Evolutionary conservation across 2,329 filamentous ascomycete genomes (phyloP).

Genomic region (Leptographium galeiforme): DNA sequence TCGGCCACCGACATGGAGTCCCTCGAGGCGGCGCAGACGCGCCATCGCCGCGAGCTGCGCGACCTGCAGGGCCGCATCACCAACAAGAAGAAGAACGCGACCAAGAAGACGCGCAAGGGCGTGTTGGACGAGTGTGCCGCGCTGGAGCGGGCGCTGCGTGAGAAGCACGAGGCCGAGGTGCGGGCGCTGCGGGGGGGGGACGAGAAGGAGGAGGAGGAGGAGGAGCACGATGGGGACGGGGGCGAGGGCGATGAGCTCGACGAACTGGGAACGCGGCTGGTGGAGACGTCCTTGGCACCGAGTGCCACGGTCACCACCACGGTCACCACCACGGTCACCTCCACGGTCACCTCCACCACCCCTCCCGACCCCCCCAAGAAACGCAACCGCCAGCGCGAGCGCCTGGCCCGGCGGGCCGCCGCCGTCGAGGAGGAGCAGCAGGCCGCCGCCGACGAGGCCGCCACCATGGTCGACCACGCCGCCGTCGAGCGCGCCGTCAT

Average conservation of each 20-base stretch:
- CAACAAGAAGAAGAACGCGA: constrained; percentile 93
- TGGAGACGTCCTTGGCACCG: constrained; percentile 9
- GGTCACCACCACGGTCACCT: constrained; percentile 10
- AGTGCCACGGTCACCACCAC: constrained; percentile 9
- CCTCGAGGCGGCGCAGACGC: constrained; percentile 64
- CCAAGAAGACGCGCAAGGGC: constrained; percentile 69
- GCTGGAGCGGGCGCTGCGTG: constrained; percentile 52
- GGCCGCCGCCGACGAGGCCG: constrained; percentile 63
- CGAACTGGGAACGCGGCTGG: constrained; percentile 2
- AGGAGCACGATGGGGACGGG: constrained; percentile 11
- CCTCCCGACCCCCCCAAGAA: constrained; percentile 40
- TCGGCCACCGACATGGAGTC: constrained; percentile 23
- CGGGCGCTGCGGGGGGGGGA: constrained; percentile 24
- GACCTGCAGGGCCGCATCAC: constrained; percentile 78
- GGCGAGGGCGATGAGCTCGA: constrained; percentile 12
- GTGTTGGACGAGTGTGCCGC: constrained; percentile 64
- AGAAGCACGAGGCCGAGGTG: constrained; percentile 51
- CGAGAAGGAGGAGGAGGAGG: constrained; percentile 7
- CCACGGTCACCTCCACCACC: constrained; percentile 10
- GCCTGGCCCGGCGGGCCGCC: constrained; percentile 76
- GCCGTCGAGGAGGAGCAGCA: constrained; percentile 59
- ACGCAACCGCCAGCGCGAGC: constrained; percentile 81
- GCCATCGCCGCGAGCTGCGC: constrained; percentile 77
- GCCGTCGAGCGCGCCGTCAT: constrained; percentile 58
- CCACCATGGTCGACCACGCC: constrained; percentile 58